Percentiles rank a stretch among this genome's conserved stretches.
Evolutionary conservation across 345 rosid genomes (phyloP).

Genomic region (Arabidopsis arenosa): DNA sequence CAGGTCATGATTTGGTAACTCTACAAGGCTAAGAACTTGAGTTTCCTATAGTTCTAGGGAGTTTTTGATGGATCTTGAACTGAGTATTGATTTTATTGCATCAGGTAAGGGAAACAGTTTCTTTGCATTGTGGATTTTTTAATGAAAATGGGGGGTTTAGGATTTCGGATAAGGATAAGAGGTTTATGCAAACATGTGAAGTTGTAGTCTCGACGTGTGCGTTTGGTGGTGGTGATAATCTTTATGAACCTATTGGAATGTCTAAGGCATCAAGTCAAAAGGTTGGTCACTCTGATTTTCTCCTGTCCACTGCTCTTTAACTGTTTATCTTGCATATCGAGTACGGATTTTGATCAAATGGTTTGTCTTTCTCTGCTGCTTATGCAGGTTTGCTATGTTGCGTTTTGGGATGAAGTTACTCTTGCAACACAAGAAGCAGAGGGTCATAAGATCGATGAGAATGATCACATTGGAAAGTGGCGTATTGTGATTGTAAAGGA

Average conservation of each 20-base stretch:
- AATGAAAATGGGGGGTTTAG: conserved; percentile 79
- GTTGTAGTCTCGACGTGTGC: conserved; percentile 90
- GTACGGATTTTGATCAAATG: not conserved
- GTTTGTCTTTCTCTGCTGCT: not conserved
- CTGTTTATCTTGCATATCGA: conserved; percentile 4
- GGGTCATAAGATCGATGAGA: conserved; percentile 63
- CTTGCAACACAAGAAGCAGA: conserved; percentile 67
- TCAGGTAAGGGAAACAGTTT: conserved; percentile 75
- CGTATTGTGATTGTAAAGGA: conserved; percentile 76
- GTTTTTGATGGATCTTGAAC: not conserved
- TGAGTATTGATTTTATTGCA: conserved; percentile 34
- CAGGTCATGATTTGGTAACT: conserved; percentile 57
- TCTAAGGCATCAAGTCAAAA: conserved; percentile 63
- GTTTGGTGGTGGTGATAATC: conserved; percentile 98
- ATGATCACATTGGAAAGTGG: conserved; percentile 79
- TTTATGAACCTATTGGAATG: conserved; percentile 94
- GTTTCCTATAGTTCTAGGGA: not conserved
- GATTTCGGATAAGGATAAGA: conserved; percentile 68
- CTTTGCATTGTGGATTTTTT: conserved; percentile 84
- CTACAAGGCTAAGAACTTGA: conserved; percentile 34
- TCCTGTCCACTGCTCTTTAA: conserved; percentile 9
- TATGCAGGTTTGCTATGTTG: conserved; percentile 90
- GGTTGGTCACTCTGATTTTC: conserved; percentile 52
- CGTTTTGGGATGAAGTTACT: conserved; percentile 95
- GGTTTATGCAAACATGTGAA: conserved; percentile 65